These are phyloP conservation scores for Phytopythium cucurbitacearum DNA, from an alignment of 352 stramenopile genomes.

Conservation along the genomic window DNA sequence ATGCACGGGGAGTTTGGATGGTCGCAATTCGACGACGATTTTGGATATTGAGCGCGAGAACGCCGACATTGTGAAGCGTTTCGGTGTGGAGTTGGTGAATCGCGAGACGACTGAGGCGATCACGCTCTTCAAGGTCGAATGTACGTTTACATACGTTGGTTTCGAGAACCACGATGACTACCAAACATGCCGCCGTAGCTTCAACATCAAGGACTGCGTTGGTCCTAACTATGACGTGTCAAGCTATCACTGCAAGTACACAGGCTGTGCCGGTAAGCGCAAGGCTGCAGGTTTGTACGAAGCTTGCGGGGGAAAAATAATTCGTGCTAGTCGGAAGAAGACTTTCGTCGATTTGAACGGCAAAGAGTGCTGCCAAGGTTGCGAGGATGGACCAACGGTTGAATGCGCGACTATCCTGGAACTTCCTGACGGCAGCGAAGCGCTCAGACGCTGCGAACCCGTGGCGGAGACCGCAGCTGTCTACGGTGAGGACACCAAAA, in stretches of 20 bases:
- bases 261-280: conserved; percentile 24
- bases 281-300: conserved; percentile 35
- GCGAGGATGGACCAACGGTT: conserved; percentile 14
- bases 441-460: conserved; percentile 60
- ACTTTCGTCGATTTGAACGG: conserved; percentile 24
- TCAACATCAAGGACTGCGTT: conserved; percentile 61
- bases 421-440: conserved; percentile 24
- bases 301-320: conserved; percentile 39
- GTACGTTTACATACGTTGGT: conserved; percentile 50
- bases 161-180: conserved; percentile 10
- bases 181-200: conserved; percentile 26
- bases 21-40: neutral
- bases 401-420: conserved; percentile 39
- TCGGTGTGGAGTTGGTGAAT: conserved; percentile 46
- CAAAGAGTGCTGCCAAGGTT: conserved; percentile 45
- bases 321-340: conserved; percentile 9
- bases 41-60: neutral
- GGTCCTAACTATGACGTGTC: conserved; percentile 39
- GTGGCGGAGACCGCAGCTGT: neutral
- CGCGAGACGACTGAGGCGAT: conserved; percentile 24
- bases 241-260: conserved; percentile 32
- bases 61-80: conserved; percentile 30
- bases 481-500: neutral
- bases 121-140: conserved; percentile 42
- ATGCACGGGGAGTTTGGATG: too few species aligned